Evolutionary conservation across 495 filamentous ascomycete genomes (phyloP).

Genomic region (Aspergillus taichungensis): DNA sequence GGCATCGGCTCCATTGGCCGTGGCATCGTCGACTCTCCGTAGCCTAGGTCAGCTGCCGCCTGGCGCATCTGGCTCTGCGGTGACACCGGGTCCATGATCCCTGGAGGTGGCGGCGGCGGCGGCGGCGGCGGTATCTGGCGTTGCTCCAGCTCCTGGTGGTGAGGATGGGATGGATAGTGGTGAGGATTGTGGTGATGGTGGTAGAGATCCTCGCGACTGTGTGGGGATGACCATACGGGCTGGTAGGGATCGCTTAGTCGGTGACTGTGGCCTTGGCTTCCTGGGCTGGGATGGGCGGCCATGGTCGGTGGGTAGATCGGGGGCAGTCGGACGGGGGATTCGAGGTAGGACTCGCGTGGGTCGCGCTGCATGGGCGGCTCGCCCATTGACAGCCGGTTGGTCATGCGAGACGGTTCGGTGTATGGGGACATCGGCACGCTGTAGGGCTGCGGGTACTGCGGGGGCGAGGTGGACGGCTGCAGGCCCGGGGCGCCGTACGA

Average conservation of each 20-base stretch:
- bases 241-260: slow-evolving; percentile 35
- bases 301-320: slow-evolving; percentile 30
- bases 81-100: slow-evolving; percentile 23
- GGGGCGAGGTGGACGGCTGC: slow-evolving; percentile 28
- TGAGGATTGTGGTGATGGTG: slow-evolving; percentile 15
- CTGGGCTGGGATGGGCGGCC: slow-evolving; percentile 17
- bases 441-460: slow-evolving; percentile 25
- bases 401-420: slow-evolving; percentile 15
- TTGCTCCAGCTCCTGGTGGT: slow-evolving; percentile 15
- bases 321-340: slow-evolving; percentile 35
- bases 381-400: slow-evolving; percentile 18
- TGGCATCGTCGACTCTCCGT: slow-evolving; percentile 16
- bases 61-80: slow-evolving; percentile 18
- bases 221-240: slow-evolving; percentile 16
- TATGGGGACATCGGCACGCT: slow-evolving; percentile 23
- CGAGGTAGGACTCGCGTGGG: slow-evolving; percentile 24
- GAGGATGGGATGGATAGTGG: not conserved
- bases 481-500: slow-evolving; percentile 21
- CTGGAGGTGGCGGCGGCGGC: slow-evolving; percentile 9
- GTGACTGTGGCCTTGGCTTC: slow-evolving; percentile 26
- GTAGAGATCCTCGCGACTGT: slow-evolving; percentile 14
- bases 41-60: slow-evolving; percentile 10
- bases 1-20: slow-evolving; percentile 18
- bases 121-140: slow-evolving; percentile 4
- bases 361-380: slow-evolving; percentile 22